phyloP scores from a whole-genome alignment of 106 monocot genomes.

The Apostasia shenzhenica region DNA sequence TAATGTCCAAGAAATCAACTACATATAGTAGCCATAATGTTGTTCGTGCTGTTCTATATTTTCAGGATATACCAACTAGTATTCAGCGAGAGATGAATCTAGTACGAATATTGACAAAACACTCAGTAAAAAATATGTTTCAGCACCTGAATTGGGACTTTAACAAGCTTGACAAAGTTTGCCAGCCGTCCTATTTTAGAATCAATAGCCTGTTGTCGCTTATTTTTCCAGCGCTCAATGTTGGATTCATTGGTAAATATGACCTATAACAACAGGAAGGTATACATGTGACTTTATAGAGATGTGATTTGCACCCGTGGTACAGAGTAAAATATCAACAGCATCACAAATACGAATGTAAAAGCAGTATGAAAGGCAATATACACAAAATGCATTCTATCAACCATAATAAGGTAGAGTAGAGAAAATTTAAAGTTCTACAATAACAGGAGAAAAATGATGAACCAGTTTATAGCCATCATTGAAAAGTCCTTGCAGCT shows the following conservation, averaged over 20 bases:
- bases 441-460: neutral
- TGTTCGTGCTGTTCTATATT: too few species aligned
- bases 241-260: slow-evolving; percentile 97
- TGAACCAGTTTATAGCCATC: slow-evolving; percentile 86
- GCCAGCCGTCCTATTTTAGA: slow-evolving; percentile 90
- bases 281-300: neutral
- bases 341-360: neutral
- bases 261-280: slow-evolving; percentile 38
- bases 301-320: neutral
- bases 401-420: neutral
- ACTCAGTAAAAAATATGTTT: neutral
- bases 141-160: slow-evolving; percentile 85
- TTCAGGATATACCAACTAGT: too few species aligned
- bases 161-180: slow-evolving; percentile 68
- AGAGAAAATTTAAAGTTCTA: neutral
- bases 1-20: too few species aligned
- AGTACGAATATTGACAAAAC: too few species aligned
- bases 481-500: slow-evolving; percentile 52
- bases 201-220: slow-evolving; percentile 83
- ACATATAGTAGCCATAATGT: too few species aligned
- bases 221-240: slow-evolving; percentile 96
- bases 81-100: too few species aligned
- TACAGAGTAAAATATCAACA: too few species aligned
- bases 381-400: neutral
- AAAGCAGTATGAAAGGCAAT: neutral